Evolutionary conservation across 257 asterid genomes (phyloP).

Genomic region (Salvia miltiorrhiza): DNA sequence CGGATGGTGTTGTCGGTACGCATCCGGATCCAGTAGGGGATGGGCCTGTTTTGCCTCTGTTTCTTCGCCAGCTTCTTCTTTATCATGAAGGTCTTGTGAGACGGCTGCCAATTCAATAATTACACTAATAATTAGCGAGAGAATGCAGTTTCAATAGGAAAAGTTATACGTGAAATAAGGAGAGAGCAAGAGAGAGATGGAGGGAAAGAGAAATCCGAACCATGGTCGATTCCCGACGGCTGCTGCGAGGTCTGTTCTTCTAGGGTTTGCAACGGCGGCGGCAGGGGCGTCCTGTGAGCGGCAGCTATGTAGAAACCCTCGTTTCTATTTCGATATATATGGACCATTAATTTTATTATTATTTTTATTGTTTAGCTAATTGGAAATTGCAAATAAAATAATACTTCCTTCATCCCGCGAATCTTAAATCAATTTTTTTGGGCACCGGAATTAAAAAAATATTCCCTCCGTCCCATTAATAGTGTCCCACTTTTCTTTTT

Average conservation of each 20-base stretch:
- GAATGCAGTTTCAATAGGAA: background rate
- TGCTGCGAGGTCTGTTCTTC: slow-evolving; percentile 5
- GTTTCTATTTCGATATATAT: too few species aligned
- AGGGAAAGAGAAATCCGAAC: too few species aligned
- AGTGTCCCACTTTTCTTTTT: too few species aligned
- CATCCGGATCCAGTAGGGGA: slow-evolving; percentile 85
- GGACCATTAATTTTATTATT: too few species aligned
- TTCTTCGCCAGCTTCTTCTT: slow-evolving; percentile 93
- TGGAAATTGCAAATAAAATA: too few species aligned
- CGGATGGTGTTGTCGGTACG: slow-evolving; percentile 85
- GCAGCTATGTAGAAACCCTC: background rate
- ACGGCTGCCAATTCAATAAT: slow-evolving; percentile 46
- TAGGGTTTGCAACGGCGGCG: slow-evolving; percentile 29
- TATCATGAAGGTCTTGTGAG: slow-evolving; percentile 77
- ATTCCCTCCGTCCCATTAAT: too few species aligned
- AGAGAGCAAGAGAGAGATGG: background rate
- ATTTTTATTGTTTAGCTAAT: too few species aligned
- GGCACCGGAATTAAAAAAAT: too few species aligned
- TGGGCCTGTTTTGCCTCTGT: slow-evolving; percentile 89
- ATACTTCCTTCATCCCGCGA: too few species aligned
- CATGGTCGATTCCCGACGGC: slow-evolving; percentile 35
- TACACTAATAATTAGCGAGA: background rate
- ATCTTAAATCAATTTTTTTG: too few species aligned
- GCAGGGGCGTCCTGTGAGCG: background rate
- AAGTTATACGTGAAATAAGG: background rate